Base-by-base conservation (phyloP, 2,329 filamentous ascomycete genomes). In the Shiraia sp. region DNA sequence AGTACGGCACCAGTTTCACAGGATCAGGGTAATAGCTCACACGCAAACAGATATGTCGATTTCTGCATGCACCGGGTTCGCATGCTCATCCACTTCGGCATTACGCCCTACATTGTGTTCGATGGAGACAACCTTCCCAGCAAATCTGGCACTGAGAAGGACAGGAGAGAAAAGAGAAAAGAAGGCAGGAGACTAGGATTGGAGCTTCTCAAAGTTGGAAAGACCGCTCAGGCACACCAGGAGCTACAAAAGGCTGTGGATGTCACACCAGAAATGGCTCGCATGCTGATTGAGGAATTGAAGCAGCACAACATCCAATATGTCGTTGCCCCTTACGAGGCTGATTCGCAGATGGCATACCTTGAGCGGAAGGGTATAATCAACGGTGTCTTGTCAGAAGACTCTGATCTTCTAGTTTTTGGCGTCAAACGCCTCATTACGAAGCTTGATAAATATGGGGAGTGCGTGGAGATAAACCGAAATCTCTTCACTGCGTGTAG, bases 211-310 rank as follows among this genome's bases (percentile, higher is more conserved):
- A 85, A 85, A 47, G 86, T 90, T 24, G 92, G 93, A 19, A 91
- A 92, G 65, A 78, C 81, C 2, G 79, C 86, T 0, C 87, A 92
- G 61, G 93, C 93, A 8, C 83, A 91, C 42, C 76, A 85, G 32
- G 90, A 97, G 69, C 80, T 97, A 42, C 92, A 97, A 65, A 99
- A 97, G 68, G 88, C 91, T 32, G 87, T 97, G 46, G 93, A 99
- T 68, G 85, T 99, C 26, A 97, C 93, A 2, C 92, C 95, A 2
- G 85, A 93, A 59, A 99, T 99, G 95, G 93, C 93, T 6, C 83
- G 88, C 6, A 80, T 88, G 53, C 74, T 97, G 38, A 99, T 99
- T 44, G 90, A 96, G 55, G 89, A 95, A 66, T 77, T 97, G 59
- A 96, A 95, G 72, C 82, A 82, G 59, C 75, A 85, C 60, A 79